phyloP scores from a whole-genome alignment of 2,329 filamentous ascomycete genomes.

The Colletotrichum siamense region DNA sequence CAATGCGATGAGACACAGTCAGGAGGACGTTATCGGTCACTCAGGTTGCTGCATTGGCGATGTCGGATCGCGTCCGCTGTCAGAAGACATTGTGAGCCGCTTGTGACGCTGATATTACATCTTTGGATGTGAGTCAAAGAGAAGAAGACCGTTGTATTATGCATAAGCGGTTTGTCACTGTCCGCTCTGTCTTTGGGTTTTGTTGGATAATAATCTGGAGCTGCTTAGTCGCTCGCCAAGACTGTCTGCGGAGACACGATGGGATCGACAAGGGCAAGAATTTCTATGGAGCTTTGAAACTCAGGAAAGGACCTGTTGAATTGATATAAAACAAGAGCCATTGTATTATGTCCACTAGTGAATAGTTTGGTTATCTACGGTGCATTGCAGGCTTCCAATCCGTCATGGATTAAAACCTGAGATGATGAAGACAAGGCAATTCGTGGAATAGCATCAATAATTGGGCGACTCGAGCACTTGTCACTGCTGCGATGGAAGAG shows the following conservation, averaged over 20 bases:
- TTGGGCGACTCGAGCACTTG: background rate
- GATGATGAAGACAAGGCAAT: background rate
- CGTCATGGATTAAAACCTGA: background rate
- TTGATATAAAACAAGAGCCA: accelerated
- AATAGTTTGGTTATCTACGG: background rate
- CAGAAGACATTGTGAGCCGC: background rate
- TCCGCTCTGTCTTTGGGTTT: background rate
- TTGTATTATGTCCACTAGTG: background rate
- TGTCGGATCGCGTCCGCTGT: background rate
- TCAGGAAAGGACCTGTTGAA: background rate
- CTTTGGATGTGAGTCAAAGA: background rate
- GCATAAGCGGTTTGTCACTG: background rate
- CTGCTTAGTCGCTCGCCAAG: background rate
- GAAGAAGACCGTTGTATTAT: background rate
- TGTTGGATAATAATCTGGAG: background rate
- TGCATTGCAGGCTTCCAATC: background rate
- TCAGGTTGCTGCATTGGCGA: too few species aligned
- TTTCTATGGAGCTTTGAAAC: background rate
- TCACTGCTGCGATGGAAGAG: background rate
- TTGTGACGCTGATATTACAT: background rate
- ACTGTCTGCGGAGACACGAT: background rate
- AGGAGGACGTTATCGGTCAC: background rate
- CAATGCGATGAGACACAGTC: background rate
- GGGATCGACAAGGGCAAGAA: background rate
- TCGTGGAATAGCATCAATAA: background rate